A percentile compares a stretch with the other conserved stretches of the same genome.
These are phyloP conservation scores for Capronia coronata DNA, from an alignment of 2,329 filamentous ascomycete genomes.

Conservation along the genomic window DNA sequence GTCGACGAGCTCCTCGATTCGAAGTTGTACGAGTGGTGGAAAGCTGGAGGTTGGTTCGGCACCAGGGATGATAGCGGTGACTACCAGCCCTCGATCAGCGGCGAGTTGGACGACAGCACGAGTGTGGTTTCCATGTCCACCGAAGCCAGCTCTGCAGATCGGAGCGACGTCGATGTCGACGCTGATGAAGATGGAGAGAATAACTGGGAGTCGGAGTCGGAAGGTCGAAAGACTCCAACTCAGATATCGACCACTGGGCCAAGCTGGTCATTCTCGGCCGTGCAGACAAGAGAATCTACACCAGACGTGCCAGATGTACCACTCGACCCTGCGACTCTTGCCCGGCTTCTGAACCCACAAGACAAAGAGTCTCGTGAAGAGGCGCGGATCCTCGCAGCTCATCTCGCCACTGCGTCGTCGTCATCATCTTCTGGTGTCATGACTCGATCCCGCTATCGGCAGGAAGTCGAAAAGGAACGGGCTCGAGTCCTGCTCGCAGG, in stretches of 20 bases:
- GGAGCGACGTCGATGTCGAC: slow-evolving; percentile 38
- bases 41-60: slow-evolving; percentile 76
- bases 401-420: slow-evolving; percentile 46
- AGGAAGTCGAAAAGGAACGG: slow-evolving; percentile 61
- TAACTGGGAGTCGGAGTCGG: slow-evolving; percentile 43
- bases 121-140: slow-evolving; percentile 67
- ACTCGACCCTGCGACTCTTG: slow-evolving; percentile 63
- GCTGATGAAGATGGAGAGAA: slow-evolving; percentile 40
- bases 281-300: slow-evolving; percentile 37
- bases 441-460: slow-evolving; percentile 72
- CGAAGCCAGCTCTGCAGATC: slow-evolving; percentile 37
- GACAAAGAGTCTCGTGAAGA: slow-evolving; percentile 72
- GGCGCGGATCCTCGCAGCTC: slow-evolving; percentile 72
- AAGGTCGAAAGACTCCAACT: slow-evolving; percentile 65
- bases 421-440: slow-evolving; percentile 47
- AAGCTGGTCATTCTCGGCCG: slow-evolving; percentile 24
- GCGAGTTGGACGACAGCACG: slow-evolving; percentile 65
- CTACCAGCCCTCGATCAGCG: slow-evolving; percentile 54
- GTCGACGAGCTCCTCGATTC: slow-evolving; percentile 61
- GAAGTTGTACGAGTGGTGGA: slow-evolving; percentile 79
- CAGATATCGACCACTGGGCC: slow-evolving; percentile 50
- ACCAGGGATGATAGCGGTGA: slow-evolving; percentile 73
- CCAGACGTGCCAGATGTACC: slow-evolving; percentile 53
- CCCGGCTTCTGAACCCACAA: slow-evolving; percentile 72
- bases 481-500: slow-evolving; percentile 58